Evolutionary conservation across 1,284 basidiomycete genomes (phyloP), one percentile per base, ranked within the genome.

Genomic region (Cutaneotrichosporon dermatis): DNA sequence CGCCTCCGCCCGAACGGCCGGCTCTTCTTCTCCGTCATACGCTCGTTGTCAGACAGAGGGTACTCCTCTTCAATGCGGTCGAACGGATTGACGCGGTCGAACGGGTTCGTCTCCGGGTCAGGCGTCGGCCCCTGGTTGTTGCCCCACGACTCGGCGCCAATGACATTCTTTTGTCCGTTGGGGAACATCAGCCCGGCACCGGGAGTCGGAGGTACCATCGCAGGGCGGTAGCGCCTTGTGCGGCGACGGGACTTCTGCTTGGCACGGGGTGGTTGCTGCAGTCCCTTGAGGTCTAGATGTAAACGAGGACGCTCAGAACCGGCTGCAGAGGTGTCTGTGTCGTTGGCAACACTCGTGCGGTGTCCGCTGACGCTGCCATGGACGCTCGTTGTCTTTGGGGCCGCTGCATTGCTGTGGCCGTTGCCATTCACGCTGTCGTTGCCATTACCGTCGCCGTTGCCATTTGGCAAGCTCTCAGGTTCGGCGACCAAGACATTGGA

Each of bases 61-160:
- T 46, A 34, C 58, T 62, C 61, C 45, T 65, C 64, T 44, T 62
- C 64, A 45, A 65, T 65, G 4, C 59, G 55, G 54, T 65, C 64
- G 39, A 65, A 65, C 15, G 60, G 57, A 37, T 65, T 62, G 46
- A 61, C 40, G 34, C 60, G 55, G 25, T 64, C 63, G 15, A 61
- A 60, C 12, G 62, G 63, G 52, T 61, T 57, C 7, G 13, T 44
- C 35, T 54, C 48, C 4, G 53, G 55, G 54, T 53, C 61, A 6
- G 50, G 36, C 10, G 55, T 45, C 3, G 59, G 54, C 11, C 33
- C 39, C 5, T n/a, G 51, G 37, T 58, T 58, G 12, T 40, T 15
- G 16, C 57, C 60, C 57, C 57, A 56, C 13, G 41, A 36, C n/a
- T 61, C 51, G 33, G 44, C 10, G 10, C 54, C 43, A 40, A 56